Evolutionary conservation across 768 basidiomycete genomes (phyloP).

Genomic region (Baorangia bicolor): DNA sequence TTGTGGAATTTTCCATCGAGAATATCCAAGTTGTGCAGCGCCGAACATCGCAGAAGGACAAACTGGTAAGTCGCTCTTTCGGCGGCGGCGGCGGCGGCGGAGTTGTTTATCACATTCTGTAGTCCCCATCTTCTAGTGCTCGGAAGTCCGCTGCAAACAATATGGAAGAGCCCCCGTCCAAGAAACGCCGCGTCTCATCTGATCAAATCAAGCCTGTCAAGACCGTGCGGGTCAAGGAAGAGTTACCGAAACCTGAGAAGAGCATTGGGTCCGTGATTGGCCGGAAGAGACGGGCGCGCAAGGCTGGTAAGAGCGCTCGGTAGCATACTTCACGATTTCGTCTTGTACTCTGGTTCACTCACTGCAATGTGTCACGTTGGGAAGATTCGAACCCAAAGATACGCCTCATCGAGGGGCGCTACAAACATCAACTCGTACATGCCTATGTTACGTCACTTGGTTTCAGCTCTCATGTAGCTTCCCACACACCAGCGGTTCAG

Average conservation of each 20-base stretch:
- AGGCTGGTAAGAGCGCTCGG: conserved; percentile 28
- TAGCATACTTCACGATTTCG: conserved; percentile 3
- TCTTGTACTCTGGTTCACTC: not conserved
- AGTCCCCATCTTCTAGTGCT: conserved; percentile 7
- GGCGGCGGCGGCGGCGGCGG: not conserved
- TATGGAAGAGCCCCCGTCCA: conserved; percentile 37
- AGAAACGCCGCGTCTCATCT: conserved; percentile 39
- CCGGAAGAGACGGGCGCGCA: conserved; percentile 73
- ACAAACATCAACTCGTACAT: not conserved
- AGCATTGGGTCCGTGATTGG: conserved; percentile 73
- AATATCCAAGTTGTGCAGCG: conserved; percentile 88
- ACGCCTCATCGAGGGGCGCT: not conserved
- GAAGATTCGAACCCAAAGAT: not conserved
- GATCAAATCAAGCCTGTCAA: conserved; percentile 25
- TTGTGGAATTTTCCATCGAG: conserved; percentile 97
- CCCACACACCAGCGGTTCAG: not conserved
- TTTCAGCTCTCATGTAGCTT: not conserved
- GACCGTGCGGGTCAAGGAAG: conserved; percentile 20
- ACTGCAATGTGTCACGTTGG: not conserved
- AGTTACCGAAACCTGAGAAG: conserved; percentile 33
- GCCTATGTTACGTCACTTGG: not conserved
- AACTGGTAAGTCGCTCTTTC: conserved; percentile 13
- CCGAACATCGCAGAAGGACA: conserved; percentile 53
- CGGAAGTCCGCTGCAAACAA: conserved; percentile 1
- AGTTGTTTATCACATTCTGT: not conserved